These are phyloP conservation scores for Aspergillus carlsbadensis DNA, from an alignment of 495 filamentous ascomycete genomes.

Conservation along the genomic window DNA sequence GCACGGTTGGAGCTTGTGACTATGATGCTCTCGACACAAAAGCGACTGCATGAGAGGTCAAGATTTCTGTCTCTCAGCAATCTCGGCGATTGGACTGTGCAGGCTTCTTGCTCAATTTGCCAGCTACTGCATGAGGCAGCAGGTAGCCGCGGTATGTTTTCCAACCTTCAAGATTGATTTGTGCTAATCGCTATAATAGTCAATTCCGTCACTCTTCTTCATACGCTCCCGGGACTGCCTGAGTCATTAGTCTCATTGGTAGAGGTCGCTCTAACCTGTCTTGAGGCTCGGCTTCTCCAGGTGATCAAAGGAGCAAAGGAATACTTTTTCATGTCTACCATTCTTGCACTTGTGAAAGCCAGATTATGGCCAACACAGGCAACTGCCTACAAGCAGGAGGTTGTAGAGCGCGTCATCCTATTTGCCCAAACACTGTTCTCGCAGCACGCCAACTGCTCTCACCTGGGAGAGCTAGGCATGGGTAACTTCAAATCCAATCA, in stretches of 20 bases:
- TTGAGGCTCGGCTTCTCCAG: slow-evolving; percentile 35
- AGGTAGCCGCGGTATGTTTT: slow-evolving; percentile 8
- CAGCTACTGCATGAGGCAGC: slow-evolving; percentile 34
- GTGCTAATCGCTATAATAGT: slow-evolving; percentile 7
- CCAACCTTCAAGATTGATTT: neutral
- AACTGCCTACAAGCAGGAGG: slow-evolving; percentile 38
- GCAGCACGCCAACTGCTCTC: slow-evolving; percentile 37
- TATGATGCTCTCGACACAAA: slow-evolving; percentile 41
- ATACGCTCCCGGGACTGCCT: slow-evolving; percentile 33
- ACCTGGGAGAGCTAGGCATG: slow-evolving; percentile 35
- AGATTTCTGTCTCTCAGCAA: slow-evolving; percentile 36
- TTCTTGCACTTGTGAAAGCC: slow-evolving; percentile 39
- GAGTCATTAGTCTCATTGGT: slow-evolving; percentile 38
- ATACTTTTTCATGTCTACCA: slow-evolving; percentile 46
- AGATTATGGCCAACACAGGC: slow-evolving; percentile 40
- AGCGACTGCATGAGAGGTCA: slow-evolving; percentile 34
- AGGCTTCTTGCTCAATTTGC: slow-evolving; percentile 38
- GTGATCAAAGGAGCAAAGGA: slow-evolving; percentile 46
- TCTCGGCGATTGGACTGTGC: slow-evolving; percentile 43
- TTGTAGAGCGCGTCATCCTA: slow-evolving; percentile 37
- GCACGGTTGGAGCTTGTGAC: slow-evolving; percentile 39
- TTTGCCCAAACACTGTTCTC: slow-evolving; percentile 41
- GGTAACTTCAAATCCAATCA: slow-evolving; percentile 37
- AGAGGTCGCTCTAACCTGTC: slow-evolving; percentile 33
- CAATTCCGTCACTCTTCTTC: slow-evolving; percentile 27